These are phyloP conservation scores for Eutrema japonicum DNA, from an alignment of 345 rosid genomes.

Conservation along the genomic window DNA sequence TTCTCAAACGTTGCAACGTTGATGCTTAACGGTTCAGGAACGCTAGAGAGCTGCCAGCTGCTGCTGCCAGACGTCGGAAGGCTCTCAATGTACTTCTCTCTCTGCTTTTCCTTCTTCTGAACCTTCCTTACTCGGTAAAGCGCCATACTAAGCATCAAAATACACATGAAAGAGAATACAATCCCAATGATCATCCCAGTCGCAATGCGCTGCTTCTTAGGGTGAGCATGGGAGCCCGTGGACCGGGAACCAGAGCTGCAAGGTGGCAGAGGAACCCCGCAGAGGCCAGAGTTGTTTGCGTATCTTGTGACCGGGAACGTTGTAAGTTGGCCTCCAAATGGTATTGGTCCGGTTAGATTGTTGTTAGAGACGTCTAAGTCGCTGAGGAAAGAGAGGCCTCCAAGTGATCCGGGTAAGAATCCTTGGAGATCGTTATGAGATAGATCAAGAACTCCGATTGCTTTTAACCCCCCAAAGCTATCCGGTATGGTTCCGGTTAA, in stretches of 20 bases:
- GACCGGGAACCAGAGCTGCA: slow-evolving; percentile 50
- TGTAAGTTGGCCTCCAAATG: slow-evolving; percentile 75
- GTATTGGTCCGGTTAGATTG: slow-evolving; percentile 70
- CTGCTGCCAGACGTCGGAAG: slow-evolving; percentile 69
- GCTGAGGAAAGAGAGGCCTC: slow-evolving; percentile 55
- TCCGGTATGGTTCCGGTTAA: slow-evolving; percentile 71
- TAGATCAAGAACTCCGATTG: slow-evolving; percentile 85
- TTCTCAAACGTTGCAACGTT: slow-evolving; percentile 83
- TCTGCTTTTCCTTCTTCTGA: slow-evolving; percentile 65
- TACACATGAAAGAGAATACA: slow-evolving; percentile 76
- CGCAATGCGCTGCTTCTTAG: slow-evolving; percentile 54
- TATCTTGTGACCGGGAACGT: slow-evolving; percentile 65
- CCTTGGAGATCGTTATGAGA: slow-evolving; percentile 73
- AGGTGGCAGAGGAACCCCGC: slow-evolving; percentile 72
- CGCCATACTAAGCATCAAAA: slow-evolving; percentile 57
- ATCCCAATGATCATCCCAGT: slow-evolving; percentile 76
- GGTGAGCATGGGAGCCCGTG: slow-evolving; percentile 49
- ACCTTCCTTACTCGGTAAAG: slow-evolving; percentile 50
- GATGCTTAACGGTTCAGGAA: slow-evolving; percentile 82
- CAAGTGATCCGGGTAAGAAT: slow-evolving; percentile 67
- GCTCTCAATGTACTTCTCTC: slow-evolving; percentile 64
- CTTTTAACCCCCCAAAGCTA: slow-evolving; percentile 73
- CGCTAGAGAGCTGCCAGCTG: slow-evolving; percentile 72
- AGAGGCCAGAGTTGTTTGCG: slow-evolving; percentile 75
- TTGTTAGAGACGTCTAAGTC: slow-evolving; percentile 83